Percentiles rank a stretch among this genome's conserved stretches.
phyloP scores from a whole-genome alignment of 352 stramenopile species.

The Globisporangium carolinianum region DNA sequence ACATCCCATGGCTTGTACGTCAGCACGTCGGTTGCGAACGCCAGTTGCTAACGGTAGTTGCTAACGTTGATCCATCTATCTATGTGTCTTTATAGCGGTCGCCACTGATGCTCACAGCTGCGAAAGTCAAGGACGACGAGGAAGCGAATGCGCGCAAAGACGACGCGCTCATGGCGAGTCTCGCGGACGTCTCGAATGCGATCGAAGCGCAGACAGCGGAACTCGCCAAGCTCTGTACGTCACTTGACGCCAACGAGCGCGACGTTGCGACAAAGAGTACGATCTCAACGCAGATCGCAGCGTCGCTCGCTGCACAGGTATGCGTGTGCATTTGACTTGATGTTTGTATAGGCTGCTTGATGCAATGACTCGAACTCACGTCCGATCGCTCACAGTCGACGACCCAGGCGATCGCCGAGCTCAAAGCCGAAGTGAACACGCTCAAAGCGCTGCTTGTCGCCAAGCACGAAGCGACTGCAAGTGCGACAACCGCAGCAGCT shows the following conservation, averaged over 20 bases:
- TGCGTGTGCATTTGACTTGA: background rate
- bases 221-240: conserved; percentile 43
- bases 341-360: too few species aligned
- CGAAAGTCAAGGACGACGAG: conserved; percentile 45
- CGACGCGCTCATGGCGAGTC: conserved; percentile 29
- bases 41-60: too few species aligned
- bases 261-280: conserved; percentile 38
- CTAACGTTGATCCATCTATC: background rate
- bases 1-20: conserved; percentile 60
- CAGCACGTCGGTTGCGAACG: background rate
- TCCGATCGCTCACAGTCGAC: conserved; percentile 16
- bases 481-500: background rate
- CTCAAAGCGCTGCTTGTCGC: conserved; percentile 49
- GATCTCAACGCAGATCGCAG: conserved; percentile 35
- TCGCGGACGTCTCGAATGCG: conserved; percentile 42
- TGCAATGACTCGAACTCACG: too few species aligned
- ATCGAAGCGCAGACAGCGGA: conserved; percentile 63
- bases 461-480: conserved; percentile 12
- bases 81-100: conserved; percentile 19
- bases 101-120: conserved; percentile 33
- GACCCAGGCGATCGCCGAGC: conserved; percentile 52
- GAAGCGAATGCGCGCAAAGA: conserved; percentile 45
- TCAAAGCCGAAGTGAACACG: conserved; percentile 63
- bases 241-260: conserved; percentile 49
- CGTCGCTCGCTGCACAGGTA: conserved; percentile 43